Evolutionary conservation across 176 grass and related monocot species (phyloP), one percentile per base, ranked within the genome.

Genomic region (Saccharum officinarum): DNA sequence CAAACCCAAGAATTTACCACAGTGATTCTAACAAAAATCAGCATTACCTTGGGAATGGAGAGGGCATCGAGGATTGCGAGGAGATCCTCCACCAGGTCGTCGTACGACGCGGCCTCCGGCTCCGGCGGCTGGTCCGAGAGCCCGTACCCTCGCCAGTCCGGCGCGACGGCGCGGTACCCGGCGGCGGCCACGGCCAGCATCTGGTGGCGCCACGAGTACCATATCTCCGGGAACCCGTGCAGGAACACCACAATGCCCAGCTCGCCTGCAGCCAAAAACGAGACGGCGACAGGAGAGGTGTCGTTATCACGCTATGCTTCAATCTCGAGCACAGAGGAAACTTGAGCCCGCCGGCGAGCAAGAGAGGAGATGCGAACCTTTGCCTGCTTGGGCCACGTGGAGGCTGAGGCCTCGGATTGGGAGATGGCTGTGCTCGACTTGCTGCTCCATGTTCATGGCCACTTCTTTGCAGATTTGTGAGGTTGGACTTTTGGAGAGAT

Each of bases 161-260:
- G 79, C 59, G 90, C 79, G 57, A 92, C 28, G 28, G 90, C 86
- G 22, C 46, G 83, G 68, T 86, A 92, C 13, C 90, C 83, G 14
- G 79, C 90, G 15, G 57, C 83, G 22, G 90, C 90, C 3, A 73
- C 86, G 16, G 86, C 86, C 16, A 86, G 31, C 83, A 92, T 86
- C 71, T 88, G 86, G 66, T 92, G 67, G n/a, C 86, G 70, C 86
- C 90, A 92, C 15, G 83, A 75, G 82, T 92, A 88, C 86, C 90
- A 88, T 83, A 92, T 88, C 73, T 92, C 83, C 42, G 86, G 90
- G 69, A 92, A 92, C 1, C 79, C 86, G 71, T 87, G 86, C 71
- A 87, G 31, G 79, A 87, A 87, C 71, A 87, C 47, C 71, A 87
- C 79, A 36, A 49, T 61, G 18, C 71, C 79, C 6, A 45, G 62